Evolutionary conservation across 305 asterid species (phyloP), one percentile per base, ranked within the genome.

Genomic region (Stenogyne calaminthoides): DNA sequence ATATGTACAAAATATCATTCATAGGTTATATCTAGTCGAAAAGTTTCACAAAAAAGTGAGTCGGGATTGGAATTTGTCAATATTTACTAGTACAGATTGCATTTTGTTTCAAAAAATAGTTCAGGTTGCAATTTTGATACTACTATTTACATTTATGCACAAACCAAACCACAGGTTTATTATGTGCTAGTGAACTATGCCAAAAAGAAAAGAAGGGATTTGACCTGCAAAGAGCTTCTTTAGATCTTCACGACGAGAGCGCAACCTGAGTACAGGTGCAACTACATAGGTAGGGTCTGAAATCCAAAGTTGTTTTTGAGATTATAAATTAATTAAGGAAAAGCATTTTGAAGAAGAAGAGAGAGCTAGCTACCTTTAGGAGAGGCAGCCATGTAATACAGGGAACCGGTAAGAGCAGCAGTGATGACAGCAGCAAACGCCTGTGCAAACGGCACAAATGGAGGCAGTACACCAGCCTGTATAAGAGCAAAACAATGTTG

Each of bases 401-500:
- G 82, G 2, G 97, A 89, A 73, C 97, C 99, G 0, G 97, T 91
- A 29, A 94, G 92, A 72, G 96, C 96, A 78, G 97, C 99, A 3
- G 99, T 94, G 42, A 87, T 76, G 52, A 90, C 97, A 67, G 99
- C 97, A 55, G 99, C 97, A 83, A 91, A 94, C 40, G 93, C 96
- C 78, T 94, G 97, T 60, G 99, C 97, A 81, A 94, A 94, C 12
- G 99, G 97, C 22, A 94, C 99, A 61, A 88, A 88, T n/a, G 93
- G 99, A 80, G 99, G 99, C 70, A 91, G 84, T 71, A 94, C 83
- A 29, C 99, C 99, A 16, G 96, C 84, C 99, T 94, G 84, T 14
- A 77, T 62, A 61, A 18, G 27, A 16, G 42, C 77, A 58, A 12
- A 29, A 64, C 7, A 49, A 16, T 11, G 47, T 40, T 73, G 27